A percentile compares a stretch with the other conserved stretches of the same genome.
Conservation (phyloP, 371 early-diverging fungal species). For the Saksenaea oblongispora region DNA sequence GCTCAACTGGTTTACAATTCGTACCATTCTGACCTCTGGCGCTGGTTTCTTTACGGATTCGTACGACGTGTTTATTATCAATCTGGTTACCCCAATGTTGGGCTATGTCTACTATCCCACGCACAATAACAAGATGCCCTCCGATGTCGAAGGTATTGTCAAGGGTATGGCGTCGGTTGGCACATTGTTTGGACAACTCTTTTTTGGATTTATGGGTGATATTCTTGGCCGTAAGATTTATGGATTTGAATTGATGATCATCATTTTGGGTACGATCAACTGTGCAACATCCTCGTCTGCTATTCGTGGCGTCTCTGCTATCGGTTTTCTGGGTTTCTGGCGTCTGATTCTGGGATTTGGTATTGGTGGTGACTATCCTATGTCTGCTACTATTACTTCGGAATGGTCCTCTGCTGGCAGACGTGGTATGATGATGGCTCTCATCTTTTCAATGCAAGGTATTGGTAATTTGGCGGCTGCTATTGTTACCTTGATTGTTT, state of each 20-base stretch:
- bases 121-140: conserved; percentile 58
- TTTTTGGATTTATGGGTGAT: conserved; percentile 86
- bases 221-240: conserved; percentile 85
- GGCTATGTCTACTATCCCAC: conserved; percentile 71
- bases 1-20: conserved; percentile 79
- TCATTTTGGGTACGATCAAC: conserved; percentile 76
- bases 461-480: conserved; percentile 67
- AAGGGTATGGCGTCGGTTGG: conserved; percentile 85
- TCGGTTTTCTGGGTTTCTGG: conserved; percentile 79
- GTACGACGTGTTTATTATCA: conserved; percentile 87
- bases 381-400: conserved; percentile 70
- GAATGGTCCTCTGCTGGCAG: conserved; percentile 64
- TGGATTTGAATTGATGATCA: conserved; percentile 85
- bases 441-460: conserved; percentile 78
- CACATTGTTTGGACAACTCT: conserved; percentile 81
- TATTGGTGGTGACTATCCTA: conserved; percentile 70
- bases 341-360: conserved; percentile 86
- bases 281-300: conserved; percentile 75
- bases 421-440: conserved; percentile 69
- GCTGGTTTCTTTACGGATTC: conserved; percentile 91
- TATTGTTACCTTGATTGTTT: conserved; percentile 53
- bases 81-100: conserved; percentile 79
- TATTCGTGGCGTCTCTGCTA: conserved; percentile 67
- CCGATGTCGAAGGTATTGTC: conserved; percentile 68
- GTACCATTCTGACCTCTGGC: conserved; percentile 83